Conservation (phyloP, 2,329 filamentous ascomycete species). For the Drechslerella coelobrocha region DNA sequence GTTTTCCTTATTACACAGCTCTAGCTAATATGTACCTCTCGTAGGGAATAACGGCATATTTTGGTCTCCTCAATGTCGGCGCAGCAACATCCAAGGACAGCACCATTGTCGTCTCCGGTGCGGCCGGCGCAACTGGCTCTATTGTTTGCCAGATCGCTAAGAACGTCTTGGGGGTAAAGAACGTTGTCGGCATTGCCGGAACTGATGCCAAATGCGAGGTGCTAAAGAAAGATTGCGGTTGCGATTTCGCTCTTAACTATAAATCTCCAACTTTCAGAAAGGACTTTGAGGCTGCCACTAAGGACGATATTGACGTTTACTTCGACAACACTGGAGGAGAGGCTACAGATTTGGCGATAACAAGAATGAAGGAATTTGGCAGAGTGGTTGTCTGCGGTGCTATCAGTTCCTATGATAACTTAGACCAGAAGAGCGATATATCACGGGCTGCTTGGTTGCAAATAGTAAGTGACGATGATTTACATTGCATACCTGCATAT, state of each 20-base stretch:
- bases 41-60: conserved; percentile 62
- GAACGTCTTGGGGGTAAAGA: conserved; percentile 61
- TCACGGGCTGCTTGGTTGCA: conserved; percentile 38
- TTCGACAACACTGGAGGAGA: conserved; percentile 64
- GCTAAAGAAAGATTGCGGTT: conserved; percentile 62
- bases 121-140: conserved; percentile 62
- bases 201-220: conserved; percentile 64
- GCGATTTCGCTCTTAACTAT: conserved; percentile 66
- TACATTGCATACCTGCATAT: background rate
- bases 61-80: conserved; percentile 59
- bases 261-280: conserved; percentile 61
- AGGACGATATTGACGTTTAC: conserved; percentile 63
- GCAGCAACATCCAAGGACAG: conserved; percentile 57
- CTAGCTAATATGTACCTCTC: too few relatives aligned
- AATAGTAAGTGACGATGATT: conserved; percentile 20
- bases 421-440: conserved; percentile 52
- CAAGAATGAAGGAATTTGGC: conserved; percentile 59
- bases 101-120: conserved; percentile 61
- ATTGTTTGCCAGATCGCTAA: conserved; percentile 65
- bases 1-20: too few relatives aligned
- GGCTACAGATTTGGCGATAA: conserved; percentile 62
- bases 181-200: conserved; percentile 64
- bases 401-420: conserved; percentile 60
- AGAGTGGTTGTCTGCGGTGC: conserved; percentile 61
- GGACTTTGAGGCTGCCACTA: conserved; percentile 61